Conservation (phyloP, 148 eudicot genomes). For the Spergularia marina region DNA sequence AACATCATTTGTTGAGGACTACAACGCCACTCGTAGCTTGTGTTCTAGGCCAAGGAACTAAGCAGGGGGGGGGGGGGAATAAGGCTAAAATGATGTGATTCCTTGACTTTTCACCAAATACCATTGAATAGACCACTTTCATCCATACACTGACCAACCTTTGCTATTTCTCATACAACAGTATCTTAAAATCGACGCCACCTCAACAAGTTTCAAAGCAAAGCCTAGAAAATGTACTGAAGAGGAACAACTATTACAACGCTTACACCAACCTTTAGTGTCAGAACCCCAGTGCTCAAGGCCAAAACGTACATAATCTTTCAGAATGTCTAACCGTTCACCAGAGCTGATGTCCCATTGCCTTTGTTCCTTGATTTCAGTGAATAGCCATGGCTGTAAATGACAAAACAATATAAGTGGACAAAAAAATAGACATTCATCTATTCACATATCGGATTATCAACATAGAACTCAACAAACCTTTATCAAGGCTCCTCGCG, state of each 20-base stretch:
- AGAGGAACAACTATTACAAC: not conserved
- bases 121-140: not conserved
- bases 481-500: conserved; percentile 93
- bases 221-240: not conserved
- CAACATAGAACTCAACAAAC: conserved; percentile 30
- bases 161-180: not conserved
- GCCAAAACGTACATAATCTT: conserved; percentile 87
- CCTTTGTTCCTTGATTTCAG: conserved; percentile 97
- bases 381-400: conserved; percentile 96
- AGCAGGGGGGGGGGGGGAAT: not conserved
- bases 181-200: not conserved
- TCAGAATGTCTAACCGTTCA: conserved; percentile 76
- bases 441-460: not conserved
- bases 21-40: not conserved
- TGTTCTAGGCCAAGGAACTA: not conserved
- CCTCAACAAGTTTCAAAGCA: not conserved
- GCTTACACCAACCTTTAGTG: conserved; percentile 61
- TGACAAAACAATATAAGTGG: not conserved
- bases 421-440: not conserved
- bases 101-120: not conserved
- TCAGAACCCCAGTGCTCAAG: conserved; percentile 99
- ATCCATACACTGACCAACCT: not conserved
- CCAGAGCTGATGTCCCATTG: conserved; percentile 93
- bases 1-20: not conserved
- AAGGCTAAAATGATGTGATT: too few relatives aligned